A percentile compares a stretch with the other conserved stretches of the same genome.
Conservation (phyloP, 2,329 filamentous ascomycete genomes). For the Nothophoma quercina region DNA sequence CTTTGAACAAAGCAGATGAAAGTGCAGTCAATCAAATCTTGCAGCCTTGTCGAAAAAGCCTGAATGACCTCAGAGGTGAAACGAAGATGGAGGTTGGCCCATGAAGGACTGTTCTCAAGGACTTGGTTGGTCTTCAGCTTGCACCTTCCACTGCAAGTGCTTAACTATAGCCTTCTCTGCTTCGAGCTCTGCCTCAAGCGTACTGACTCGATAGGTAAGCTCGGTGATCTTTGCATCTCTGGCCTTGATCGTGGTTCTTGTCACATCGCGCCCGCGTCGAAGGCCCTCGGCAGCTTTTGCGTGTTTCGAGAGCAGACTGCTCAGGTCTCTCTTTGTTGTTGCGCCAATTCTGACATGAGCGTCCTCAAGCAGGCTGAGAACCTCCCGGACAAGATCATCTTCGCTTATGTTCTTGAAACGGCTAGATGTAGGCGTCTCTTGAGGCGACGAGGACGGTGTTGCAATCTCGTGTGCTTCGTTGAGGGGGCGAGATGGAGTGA, state of each 20-base stretch:
- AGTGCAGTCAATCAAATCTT: too few species aligned
- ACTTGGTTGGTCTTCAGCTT: neutral
- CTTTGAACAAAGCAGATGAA: neutral
- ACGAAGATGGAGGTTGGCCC: too few species aligned
- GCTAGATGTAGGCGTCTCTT: conserved; percentile 46
- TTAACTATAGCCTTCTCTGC: conserved; percentile 56
- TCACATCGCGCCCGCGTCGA: conserved; percentile 70
- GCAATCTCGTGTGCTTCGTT: conserved; percentile 14
- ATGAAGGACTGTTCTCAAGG: neutral
- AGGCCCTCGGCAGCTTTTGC: conserved; percentile 68
- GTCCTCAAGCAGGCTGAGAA: conserved; percentile 60
- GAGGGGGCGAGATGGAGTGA: conserved; percentile 28
- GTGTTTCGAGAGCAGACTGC: conserved; percentile 52
- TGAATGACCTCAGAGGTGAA: too few species aligned
- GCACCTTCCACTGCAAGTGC: conserved; percentile 34
- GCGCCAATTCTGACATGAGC: conserved; percentile 50
- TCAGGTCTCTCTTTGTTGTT: conserved; percentile 28
- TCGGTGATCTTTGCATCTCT: conserved; percentile 71
- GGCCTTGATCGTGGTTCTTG: conserved; percentile 66
- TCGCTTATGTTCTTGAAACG: conserved; percentile 35
- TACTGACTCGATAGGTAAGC: conserved; percentile 70
- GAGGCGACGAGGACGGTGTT: conserved; percentile 29
- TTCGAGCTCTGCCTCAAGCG: conserved; percentile 64
- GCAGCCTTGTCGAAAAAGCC: too few species aligned
- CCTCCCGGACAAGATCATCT: conserved; percentile 45